phyloP scores from a whole-genome alignment of 2,329 filamentous ascomycete species.

The Aureobasidium mangrovei region DNA sequence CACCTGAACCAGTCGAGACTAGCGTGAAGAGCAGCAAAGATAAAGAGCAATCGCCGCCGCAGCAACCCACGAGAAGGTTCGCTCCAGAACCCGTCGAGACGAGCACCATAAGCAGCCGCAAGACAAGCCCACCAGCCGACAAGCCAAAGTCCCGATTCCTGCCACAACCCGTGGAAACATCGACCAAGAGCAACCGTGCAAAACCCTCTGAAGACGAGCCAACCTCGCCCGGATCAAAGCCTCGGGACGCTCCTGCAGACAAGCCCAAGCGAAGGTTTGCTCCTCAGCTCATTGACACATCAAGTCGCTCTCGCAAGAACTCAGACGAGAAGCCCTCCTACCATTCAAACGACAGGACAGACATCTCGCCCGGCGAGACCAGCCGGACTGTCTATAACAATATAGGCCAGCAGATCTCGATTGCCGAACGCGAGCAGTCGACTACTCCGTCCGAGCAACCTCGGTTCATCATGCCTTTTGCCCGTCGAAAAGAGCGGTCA shows the following conservation, averaged over 20 bases:
- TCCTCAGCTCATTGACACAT: constrained; percentile 74
- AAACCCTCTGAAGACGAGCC: constrained; percentile 14
- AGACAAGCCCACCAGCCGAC: constrained; percentile 3
- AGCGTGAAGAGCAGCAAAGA: constrained; percentile 24
- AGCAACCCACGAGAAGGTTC: constrained; percentile 22
- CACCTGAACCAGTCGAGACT: constrained; percentile 33
- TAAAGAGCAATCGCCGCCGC: constrained; percentile 12
- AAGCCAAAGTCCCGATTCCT: constrained; percentile 6
- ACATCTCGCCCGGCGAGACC: constrained; percentile 49
- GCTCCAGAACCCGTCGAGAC: constrained; percentile 28
- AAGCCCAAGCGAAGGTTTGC: constrained; percentile 49
- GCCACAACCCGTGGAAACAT: constrained; percentile 51
- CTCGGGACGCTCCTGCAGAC: constrained; percentile 10
- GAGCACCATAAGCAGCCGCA: constrained; percentile 19
- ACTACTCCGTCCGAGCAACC: neutral
- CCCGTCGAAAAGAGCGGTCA: constrained; percentile 15
- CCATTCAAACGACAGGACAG: constrained; percentile 60
- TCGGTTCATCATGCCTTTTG: constrained; percentile 12
- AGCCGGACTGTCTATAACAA: constrained; percentile 13
- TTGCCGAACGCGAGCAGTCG: neutral
- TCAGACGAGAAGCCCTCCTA: constrained; percentile 56
- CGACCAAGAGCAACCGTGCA: constrained; percentile 48
- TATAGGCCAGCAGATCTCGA: neutral
- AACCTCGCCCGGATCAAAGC: constrained; percentile 9
- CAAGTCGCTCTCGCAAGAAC: constrained; percentile 58